phyloP scores from a whole-genome alignment of 345 rosid genomes.

The Lepidium sativum region DNA sequence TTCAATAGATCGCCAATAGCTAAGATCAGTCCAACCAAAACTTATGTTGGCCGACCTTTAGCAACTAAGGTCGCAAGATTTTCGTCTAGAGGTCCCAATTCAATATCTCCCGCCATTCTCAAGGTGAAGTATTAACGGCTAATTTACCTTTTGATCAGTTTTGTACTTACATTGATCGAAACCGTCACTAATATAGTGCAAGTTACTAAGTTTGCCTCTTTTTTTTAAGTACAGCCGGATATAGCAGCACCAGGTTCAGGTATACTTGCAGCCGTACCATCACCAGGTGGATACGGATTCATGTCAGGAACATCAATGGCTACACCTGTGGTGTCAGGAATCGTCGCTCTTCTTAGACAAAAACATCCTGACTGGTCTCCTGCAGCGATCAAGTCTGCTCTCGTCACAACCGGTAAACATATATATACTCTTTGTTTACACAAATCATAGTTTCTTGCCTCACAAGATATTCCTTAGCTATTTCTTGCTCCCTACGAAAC shows the following conservation, averaged over 20 bases:
- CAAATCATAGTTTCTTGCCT: not conserved
- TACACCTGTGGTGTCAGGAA: constrained; percentile 55
- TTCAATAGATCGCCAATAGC: constrained; percentile 44
- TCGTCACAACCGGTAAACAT: constrained; percentile 41
- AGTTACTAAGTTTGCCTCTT: not conserved
- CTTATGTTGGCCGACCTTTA: constrained; percentile 37
- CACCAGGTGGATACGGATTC: constrained; percentile 13
- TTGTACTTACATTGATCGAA: not conserved
- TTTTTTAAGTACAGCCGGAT: constrained; percentile 55
- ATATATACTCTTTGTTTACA: not conserved
- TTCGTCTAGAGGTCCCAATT: constrained; percentile 75
- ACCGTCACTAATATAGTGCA: not conserved
- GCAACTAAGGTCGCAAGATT: constrained; percentile 54
- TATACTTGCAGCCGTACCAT: constrained; percentile 46
- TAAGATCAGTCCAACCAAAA: constrained; percentile 45
- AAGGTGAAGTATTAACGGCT: constrained; percentile 31
- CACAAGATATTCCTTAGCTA: not conserved
- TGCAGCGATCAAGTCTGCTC: constrained; percentile 57
- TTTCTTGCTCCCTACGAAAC: not conserved
- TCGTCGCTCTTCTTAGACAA: constrained; percentile 51
- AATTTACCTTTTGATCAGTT: not conserved
- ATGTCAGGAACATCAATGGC: constrained; percentile 73
- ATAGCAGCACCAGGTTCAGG: constrained; percentile 69
- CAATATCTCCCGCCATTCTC: constrained; percentile 50
- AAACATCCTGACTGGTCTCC: constrained; percentile 63